phyloP scores from a whole-genome alignment of 257 asterid species.

The Scutellaria minor region DNA sequence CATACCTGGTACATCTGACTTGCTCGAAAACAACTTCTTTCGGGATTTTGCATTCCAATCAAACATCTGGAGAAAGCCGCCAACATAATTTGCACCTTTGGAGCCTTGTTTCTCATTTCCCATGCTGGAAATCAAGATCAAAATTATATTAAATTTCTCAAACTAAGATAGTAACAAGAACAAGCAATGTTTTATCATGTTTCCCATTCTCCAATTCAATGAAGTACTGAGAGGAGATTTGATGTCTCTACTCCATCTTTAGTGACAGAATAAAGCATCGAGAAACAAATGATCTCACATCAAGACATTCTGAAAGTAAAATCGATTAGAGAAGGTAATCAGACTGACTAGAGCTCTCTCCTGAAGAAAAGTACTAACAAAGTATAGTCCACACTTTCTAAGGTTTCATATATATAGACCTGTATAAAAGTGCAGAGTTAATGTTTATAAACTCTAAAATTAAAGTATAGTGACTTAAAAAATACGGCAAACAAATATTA shows the following conservation, averaged over 20 bases:
- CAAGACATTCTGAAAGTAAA: not conserved
- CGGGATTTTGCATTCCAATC: slow-evolving; percentile 94
- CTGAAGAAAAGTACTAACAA: slow-evolving; percentile 5
- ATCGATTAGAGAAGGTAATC: not conserved
- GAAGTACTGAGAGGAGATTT: slow-evolving; percentile 1
- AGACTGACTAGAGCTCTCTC: not conserved
- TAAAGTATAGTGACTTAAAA: not conserved
- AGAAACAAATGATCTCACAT: slow-evolving; percentile 28
- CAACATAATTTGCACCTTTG: slow-evolving; percentile 74
- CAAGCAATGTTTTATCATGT: not conserved
- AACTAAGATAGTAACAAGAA: slow-evolving; percentile 28
- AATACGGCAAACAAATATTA: slow-evolving; percentile 13
- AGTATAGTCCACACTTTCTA: not conserved
- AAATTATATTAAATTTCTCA: slow-evolving; percentile 27
- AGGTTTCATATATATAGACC: not conserved
- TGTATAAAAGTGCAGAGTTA: not conserved
- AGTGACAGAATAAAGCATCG: not conserved
- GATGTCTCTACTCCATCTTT: too few species aligned
- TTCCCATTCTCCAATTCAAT: slow-evolving; percentile 37
- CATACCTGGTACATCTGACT: slow-evolving; percentile 71
- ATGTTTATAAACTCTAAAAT: not conserved
- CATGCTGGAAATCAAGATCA: slow-evolving; percentile 43
- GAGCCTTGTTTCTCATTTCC: slow-evolving; percentile 73
- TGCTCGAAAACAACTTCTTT: slow-evolving; percentile 78
- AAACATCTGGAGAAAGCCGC: slow-evolving; percentile 86